phyloP scores from a whole-genome alignment of 2,329 filamentous ascomycete genomes.

The Neocucurbitaria cava region DNA sequence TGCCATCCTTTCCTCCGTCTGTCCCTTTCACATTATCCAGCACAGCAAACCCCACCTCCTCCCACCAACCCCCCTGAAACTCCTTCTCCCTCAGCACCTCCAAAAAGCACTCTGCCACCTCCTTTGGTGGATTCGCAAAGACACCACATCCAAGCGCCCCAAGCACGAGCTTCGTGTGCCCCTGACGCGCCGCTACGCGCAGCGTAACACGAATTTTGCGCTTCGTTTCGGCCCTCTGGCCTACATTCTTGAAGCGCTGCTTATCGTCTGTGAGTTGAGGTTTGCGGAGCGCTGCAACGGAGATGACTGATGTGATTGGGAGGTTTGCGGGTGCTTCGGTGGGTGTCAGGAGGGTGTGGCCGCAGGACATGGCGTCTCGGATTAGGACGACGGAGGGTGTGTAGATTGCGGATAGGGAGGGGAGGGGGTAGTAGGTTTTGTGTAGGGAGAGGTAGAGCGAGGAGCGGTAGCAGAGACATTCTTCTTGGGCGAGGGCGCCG shows the following conservation, averaged over 20 bases:
- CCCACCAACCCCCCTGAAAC: slow-evolving; percentile 70
- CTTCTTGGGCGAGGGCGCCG: slow-evolving; percentile 71
- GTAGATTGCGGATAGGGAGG: slow-evolving; percentile 62
- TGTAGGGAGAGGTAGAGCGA: slow-evolving; percentile 60
- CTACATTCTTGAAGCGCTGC: slow-evolving; percentile 21
- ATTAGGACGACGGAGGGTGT: slow-evolving; percentile 67
- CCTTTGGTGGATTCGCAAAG: slow-evolving; percentile 67
- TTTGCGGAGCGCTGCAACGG: slow-evolving; percentile 62
- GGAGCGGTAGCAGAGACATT: slow-evolving; percentile 71
- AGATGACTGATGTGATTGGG: slow-evolving; percentile 66
- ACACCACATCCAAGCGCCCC: slow-evolving; percentile 74
- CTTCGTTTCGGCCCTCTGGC: slow-evolving; percentile 63
- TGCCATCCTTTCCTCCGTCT: slow-evolving; percentile 39
- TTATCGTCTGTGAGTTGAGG: slow-evolving; percentile 44
- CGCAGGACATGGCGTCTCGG: slow-evolving; percentile 56
- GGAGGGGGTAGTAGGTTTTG: slow-evolving; percentile 61
- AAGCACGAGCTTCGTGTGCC: slow-evolving; percentile 67
- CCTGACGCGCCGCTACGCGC: slow-evolving; percentile 64
- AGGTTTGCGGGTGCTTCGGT: slow-evolving; percentile 39
- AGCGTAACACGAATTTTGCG: slow-evolving; percentile 69
- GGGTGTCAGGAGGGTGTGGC: slow-evolving; percentile 57
- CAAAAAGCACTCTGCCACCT: slow-evolving; percentile 69
- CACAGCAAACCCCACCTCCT: slow-evolving; percentile 70
- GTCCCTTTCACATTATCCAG: slow-evolving; percentile 47
- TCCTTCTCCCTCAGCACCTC: slow-evolving; percentile 67